Evolutionary conservation across 73 alveolate genomes (phyloP).

Genomic region (Paramecium sexaurelia): DNA sequence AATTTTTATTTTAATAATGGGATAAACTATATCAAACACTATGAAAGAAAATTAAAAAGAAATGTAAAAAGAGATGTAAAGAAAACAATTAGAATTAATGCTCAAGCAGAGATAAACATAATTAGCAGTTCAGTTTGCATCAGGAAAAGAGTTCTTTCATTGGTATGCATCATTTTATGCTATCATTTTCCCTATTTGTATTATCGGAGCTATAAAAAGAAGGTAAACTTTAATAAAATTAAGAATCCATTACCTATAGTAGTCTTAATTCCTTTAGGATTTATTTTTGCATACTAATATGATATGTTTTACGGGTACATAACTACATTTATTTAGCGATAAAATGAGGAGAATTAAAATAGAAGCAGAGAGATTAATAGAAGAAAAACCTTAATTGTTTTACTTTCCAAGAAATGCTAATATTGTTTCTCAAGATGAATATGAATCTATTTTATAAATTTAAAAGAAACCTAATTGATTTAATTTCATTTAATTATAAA

Average conservation of each 20-base stretch:
- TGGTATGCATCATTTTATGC: conserved; percentile 39
- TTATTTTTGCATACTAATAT: conserved; percentile 11
- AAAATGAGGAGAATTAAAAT: neutral
- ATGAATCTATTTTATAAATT: neutral
- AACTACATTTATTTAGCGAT: neutral
- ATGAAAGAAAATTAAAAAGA: conserved; percentile 31
- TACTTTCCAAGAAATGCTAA: neutral
- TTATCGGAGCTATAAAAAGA: neutral
- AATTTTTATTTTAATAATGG: neutral
- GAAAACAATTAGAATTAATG: neutral
- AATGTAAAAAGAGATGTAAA: conserved; percentile 28
- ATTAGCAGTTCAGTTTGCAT: conserved; percentile 22
- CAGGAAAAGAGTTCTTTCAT: conserved; percentile 9
- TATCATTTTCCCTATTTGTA: neutral
- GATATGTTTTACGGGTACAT: conserved; percentile 40
- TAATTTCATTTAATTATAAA: too few relatives aligned
- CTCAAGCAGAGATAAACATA: neutral
- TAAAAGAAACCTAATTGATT: neutral
- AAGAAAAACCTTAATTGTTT: neutral
- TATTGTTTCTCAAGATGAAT: neutral
- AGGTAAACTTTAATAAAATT: neutral
- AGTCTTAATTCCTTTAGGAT: conserved; percentile 30
- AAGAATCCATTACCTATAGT: neutral
- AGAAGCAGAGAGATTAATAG: conserved; percentile 37
- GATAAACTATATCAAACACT: neutral